Evolutionary conservation across 2,329 filamentous ascomycete species (phyloP), one percentile per base, ranked within the genome.

Genomic region (Claviceps sorghi): DNA sequence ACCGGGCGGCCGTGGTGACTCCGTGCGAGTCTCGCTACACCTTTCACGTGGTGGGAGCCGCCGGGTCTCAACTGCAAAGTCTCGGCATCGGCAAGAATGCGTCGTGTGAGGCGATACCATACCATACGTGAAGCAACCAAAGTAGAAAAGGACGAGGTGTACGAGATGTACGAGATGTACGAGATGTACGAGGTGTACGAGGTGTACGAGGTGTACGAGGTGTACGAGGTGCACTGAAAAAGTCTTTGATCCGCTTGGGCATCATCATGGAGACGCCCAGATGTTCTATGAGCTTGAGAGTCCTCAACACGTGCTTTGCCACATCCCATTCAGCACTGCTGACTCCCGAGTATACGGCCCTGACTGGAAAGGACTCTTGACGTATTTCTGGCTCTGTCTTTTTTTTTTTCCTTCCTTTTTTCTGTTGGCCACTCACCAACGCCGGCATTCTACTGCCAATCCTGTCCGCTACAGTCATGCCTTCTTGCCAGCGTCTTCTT

Each of bases 401-500:
- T 5, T 26, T 26, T 5, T 26, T 26, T 3, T 26, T 26, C 26
- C 26, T 26, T 26, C 5, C 5, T 26, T 26, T 26, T 26, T 26
- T 26, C 26, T n/a, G 5, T 26, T 30, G n/a, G 32, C 30, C 46
- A 26, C 19, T 17, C n/a, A 45, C 9, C 32, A 9, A 15, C 34
- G 13, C 34, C 34, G 26, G 45, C 26, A 34, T 45, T 26, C 10
- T 38, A 7, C 32, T 26, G 17, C 9, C n/a, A 29, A 26, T 26
- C 26, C 5, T 26, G 26, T 48, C 22, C 11, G 38, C 46, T 22
- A 21, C 10, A 15, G 9, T 43, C 26, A 53, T 34, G 48, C 48
- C n/a, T 60, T 64, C 75, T 89, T 89, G 52, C 81, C 81, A n/a
- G 78, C 72, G 63, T 94, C 88, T 69, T 95, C 90, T 72, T 95